Base-by-base conservation (phyloP, 2,329 filamentous ascomycete species). In the Paramyrothecium roridum region DNA sequence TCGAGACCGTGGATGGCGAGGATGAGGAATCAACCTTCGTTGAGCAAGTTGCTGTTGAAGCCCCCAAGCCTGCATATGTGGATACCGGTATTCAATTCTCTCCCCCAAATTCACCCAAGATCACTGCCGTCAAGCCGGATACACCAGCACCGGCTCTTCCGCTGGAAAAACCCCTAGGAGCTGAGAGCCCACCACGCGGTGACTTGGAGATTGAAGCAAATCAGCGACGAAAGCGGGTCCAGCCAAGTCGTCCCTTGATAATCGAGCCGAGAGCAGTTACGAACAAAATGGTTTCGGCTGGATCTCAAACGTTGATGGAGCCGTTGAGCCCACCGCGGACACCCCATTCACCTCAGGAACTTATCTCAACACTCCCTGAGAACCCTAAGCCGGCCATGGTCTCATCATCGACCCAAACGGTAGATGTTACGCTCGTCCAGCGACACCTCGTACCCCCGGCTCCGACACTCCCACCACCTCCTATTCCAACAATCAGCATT, bases 401-500 rank as follows among this genome's bases (percentile, higher is more conserved):
- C 2, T 83, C 83, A 10, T 75, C 76, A 11, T 82, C 80, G 2
- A 90, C 86, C 1, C 88, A 90, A 69, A 90, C 88, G 0, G 80
- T 70, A n/a, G 53, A 62, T 21, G 23, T 52, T 8, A 40, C 49
- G n/a, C 56, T 68, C 52, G n/a, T 26, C 16, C 46, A 20, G 4
- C 46, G 20, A 48, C 11, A 21, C 45, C 56, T 46, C 8, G 52
- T 52, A 2, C 65, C 71, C 3, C 64, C 70, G 10, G 54, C 62
- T 51, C 71, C 61, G 50, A 66, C 61, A 59, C 73, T 70, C 11
- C 72, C 73, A 55, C 74, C 76, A 61, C 72, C 84, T 56, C 66
- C 79, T 4, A 89, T 97, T 58, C 93, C 93, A 1, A 90, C 87
- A 64, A 99, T 99, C 67, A 89, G 91, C 54, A 91, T 99, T 52